Evolutionary conservation across 148 eudicot genomes (phyloP).

Genomic region (Vaccinium macrocarpon): DNA sequence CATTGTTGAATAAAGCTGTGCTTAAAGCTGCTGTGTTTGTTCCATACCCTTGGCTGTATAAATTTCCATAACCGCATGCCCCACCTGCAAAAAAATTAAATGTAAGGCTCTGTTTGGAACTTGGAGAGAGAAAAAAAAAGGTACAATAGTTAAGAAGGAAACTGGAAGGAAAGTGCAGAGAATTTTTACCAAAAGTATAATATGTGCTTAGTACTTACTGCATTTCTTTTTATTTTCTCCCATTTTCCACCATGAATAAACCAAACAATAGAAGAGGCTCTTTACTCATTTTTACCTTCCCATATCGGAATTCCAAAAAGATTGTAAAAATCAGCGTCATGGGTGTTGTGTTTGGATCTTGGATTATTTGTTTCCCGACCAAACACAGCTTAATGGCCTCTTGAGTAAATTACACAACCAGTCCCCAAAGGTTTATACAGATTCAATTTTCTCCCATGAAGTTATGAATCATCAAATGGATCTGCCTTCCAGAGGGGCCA

Average conservation of each 20-base stretch:
- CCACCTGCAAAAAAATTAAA: conserved; percentile 40
- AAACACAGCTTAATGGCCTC: background rate
- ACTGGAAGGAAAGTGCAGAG: background rate
- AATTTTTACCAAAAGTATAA: background rate
- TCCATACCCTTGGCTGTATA: conserved; percentile 71
- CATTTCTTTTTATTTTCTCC: too few relatives aligned
- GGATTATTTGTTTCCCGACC: background rate
- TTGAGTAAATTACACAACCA: background rate
- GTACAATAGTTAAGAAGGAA: background rate
- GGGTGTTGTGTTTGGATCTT: background rate
- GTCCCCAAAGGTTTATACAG: background rate
- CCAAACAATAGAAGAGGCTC: background rate
- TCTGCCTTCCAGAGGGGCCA: too few relatives aligned
- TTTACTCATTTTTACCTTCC: background rate
- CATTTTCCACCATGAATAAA: too few relatives aligned
- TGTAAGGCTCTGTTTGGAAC: background rate
- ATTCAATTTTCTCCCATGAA: background rate
- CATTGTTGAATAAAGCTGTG: conserved; percentile 68
- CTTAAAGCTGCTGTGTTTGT: conserved; percentile 75
- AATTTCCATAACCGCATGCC: conserved; percentile 73
- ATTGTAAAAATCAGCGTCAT: background rate
- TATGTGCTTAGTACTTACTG: too few relatives aligned
- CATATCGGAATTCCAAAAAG: background rate
- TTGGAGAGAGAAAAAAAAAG: background rate
- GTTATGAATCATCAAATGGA: background rate